Conservation (phyloP, 495 filamentous ascomycete species). For the Aspergillus kassunensis region DNA sequence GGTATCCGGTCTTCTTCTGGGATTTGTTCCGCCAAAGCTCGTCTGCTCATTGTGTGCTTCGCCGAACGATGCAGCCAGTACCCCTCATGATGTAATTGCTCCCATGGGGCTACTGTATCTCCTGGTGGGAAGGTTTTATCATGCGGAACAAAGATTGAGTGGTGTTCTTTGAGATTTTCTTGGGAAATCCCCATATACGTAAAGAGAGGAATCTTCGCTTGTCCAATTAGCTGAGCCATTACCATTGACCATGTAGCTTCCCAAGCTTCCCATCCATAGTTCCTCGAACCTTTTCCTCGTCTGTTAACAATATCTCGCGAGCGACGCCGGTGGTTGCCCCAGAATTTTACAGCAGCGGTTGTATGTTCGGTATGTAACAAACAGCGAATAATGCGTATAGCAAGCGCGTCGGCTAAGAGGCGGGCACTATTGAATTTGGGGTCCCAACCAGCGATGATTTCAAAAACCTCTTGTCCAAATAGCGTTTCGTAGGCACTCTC, state of each 20-base stretch:
- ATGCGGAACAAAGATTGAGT: slow-evolving; percentile 51
- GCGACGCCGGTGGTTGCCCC: slow-evolving; percentile 67
- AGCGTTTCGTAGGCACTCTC: slow-evolving; percentile 79
- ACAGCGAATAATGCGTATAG: slow-evolving; percentile 75
- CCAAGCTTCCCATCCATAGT: slow-evolving; percentile 87
- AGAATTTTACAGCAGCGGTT: slow-evolving; percentile 69
- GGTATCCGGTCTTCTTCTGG: slow-evolving; percentile 68
- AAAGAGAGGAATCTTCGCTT: slow-evolving; percentile 47
- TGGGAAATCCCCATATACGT: slow-evolving; percentile 19
- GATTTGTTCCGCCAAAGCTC: slow-evolving; percentile 60
- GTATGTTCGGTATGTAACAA: slow-evolving; percentile 71
- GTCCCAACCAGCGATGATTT: slow-evolving; percentile 81
- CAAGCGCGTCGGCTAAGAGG: slow-evolving; percentile 71
- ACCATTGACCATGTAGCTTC: slow-evolving; percentile 75
- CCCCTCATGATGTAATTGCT: slow-evolving; percentile 78
- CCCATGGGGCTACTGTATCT: slow-evolving; percentile 70
- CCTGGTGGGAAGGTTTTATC: slow-evolving; percentile 63
- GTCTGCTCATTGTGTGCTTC: slow-evolving; percentile 58
- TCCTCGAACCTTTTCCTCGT: slow-evolving; percentile 73
- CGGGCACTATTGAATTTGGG: slow-evolving; percentile 83
- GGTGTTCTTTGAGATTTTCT: slow-evolving; percentile 21
- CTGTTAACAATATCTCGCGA: slow-evolving; percentile 73
- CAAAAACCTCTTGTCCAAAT: slow-evolving; percentile 75
- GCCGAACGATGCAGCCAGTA: slow-evolving; percentile 79
- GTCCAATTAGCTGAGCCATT: slow-evolving; percentile 76